A percentile compares a stretch with the other conserved stretches of the same genome.
These are phyloP conservation scores for Thinopyrum elongatum DNA, from an alignment of 176 grass and related monocot species.

Conservation along the genomic window DNA sequence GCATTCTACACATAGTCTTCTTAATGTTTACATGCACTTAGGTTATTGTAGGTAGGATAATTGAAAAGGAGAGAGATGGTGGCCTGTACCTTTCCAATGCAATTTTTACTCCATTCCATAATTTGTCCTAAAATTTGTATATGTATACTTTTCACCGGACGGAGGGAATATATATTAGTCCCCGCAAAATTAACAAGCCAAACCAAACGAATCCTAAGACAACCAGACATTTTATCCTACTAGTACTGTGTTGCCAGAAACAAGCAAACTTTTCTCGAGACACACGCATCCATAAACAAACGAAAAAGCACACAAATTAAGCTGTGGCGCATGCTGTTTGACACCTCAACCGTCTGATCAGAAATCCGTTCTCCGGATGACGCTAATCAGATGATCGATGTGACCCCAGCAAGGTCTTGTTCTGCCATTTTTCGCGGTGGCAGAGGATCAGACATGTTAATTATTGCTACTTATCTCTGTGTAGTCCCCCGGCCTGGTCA, in stretches of 20 bases:
- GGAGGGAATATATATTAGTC: background rate
- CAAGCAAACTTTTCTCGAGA: background rate
- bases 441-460: background rate
- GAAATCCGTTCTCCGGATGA: background rate
- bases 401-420: background rate
- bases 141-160: too few species aligned
- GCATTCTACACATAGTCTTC: too few species aligned
- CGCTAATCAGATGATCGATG: background rate
- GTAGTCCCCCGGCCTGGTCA: background rate
- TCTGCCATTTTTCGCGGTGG: background rate
- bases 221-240: background rate
- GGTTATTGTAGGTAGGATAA: too few species aligned
- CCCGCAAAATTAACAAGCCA: background rate
- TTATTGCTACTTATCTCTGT: constrained; percentile 23
- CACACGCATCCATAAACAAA: background rate
- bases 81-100: too few species aligned
- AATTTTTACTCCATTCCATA: too few species aligned
- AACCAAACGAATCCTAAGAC: background rate
- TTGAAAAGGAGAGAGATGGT: too few species aligned
- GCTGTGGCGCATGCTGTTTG: background rate
- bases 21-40: too few species aligned
- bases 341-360: background rate
- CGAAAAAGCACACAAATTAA: background rate
- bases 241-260: background rate
- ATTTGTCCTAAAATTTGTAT: too few species aligned